Percentiles rank a stretch among this genome's conserved stretches.
Conservation (phyloP, 805 yeast species). For the Clavispora asparagi region DNA sequence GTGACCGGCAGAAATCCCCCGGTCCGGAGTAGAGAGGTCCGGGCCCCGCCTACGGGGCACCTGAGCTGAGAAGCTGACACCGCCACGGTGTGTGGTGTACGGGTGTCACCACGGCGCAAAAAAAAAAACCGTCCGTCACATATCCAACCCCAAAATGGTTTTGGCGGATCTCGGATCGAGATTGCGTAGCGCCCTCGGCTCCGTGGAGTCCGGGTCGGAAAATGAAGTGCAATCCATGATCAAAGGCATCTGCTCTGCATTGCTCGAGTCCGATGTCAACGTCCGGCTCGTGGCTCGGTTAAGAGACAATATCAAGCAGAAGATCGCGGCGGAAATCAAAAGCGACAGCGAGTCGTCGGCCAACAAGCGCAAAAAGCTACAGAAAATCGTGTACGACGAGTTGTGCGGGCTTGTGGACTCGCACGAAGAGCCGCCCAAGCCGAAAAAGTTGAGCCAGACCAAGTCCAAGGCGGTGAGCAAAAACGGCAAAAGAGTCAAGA, state of each 20-base stretch:
- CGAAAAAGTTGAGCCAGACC: conserved; percentile 61
- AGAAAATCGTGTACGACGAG: conserved; percentile 93
- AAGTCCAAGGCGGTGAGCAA: conserved; percentile 16
- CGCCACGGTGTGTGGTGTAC: too few species aligned
- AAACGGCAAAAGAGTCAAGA: conserved; percentile 25
- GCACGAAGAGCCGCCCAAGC: conserved; percentile 59
- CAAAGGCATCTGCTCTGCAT: conserved; percentile 85
- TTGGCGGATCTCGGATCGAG: conserved; percentile 43
- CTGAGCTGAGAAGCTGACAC: too few species aligned
- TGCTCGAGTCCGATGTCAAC: conserved; percentile 92
- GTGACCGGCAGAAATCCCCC: too few species aligned
- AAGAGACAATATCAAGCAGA: conserved; percentile 50
- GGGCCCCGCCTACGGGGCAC: too few species aligned
- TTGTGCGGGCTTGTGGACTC: conserved; percentile 82
- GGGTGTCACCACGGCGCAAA: not conserved
- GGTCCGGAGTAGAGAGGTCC: too few species aligned
- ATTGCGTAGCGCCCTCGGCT: conserved; percentile 38
- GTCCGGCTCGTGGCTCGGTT: conserved; percentile 74
- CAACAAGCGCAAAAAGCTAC: conserved; percentile 74
- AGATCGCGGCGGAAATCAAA: conserved; percentile 53
- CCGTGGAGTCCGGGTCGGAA: conserved; percentile 36
- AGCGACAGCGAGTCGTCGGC: conserved; percentile 44
- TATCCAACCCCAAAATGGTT: conserved; percentile 25
- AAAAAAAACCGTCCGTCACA: not conserved
- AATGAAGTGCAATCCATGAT: conserved; percentile 49